A percentile compares a stretch with the other conserved stretches of the same genome.
These are phyloP conservation scores for Dactylellina haptotyla DNA, from an alignment of 2,329 filamentous ascomycete species.

Conservation along the genomic window DNA sequence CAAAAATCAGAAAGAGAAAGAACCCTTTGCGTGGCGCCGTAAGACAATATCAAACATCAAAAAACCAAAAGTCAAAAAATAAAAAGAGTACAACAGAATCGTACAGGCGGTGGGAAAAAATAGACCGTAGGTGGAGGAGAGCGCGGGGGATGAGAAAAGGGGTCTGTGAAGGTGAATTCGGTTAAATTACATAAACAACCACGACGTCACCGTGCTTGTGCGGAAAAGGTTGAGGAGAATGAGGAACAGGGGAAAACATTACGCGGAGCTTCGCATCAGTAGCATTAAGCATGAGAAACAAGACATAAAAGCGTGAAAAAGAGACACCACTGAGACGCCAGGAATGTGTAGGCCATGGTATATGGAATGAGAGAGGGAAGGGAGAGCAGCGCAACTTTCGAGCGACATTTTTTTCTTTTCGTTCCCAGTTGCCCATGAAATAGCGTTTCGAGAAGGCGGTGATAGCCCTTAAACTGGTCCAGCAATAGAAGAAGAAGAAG, in stretches of 20 bases:
- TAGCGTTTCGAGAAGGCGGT: conserved; percentile 7
- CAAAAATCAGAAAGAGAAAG: too few relatives aligned
- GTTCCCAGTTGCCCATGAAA: conserved; percentile 9
- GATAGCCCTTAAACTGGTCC: conserved; percentile 31
- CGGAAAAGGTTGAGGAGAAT: background rate
- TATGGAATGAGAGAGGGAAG: conserved; percentile 19
- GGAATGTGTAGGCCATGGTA: conserved; percentile 23
- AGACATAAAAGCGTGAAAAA: conserved; percentile 25
- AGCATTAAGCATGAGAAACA: conserved; percentile 34
- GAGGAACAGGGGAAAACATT: conserved; percentile 5
- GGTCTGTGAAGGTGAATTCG: conserved; percentile 52
- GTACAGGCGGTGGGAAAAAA: background rate
- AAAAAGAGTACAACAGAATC: background rate
- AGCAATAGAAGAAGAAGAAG: conserved; percentile 9
- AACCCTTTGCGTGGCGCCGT: background rate
- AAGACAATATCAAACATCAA: background rate
- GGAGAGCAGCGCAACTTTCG: conserved; percentile 16
- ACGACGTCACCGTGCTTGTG: conserved; percentile 22
- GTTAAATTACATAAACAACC: conserved; percentile 53
- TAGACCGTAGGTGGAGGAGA: conserved; percentile 4
- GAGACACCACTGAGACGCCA: conserved; percentile 48
- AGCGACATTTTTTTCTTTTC: background rate
- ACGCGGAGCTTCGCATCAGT: conserved; percentile 31
- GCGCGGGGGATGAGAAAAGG: conserved; percentile 34
- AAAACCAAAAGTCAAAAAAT: background rate